phyloP scores from a whole-genome alignment of 768 basidiomycete species.

The Dendrothele bispora region DNA sequence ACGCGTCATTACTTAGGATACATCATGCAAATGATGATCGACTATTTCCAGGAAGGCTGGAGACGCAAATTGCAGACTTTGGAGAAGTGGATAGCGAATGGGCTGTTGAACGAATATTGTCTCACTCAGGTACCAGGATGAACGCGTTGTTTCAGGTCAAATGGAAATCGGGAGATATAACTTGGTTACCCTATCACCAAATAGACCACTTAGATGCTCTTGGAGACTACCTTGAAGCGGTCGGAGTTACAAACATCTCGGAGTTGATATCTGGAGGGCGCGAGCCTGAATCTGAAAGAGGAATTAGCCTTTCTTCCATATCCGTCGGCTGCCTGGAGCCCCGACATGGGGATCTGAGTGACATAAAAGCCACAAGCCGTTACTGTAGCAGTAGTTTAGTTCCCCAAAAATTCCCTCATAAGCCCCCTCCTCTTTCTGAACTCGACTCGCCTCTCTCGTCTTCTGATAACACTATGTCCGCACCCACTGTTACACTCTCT shows the following conservation, averaged over 20 bases:
- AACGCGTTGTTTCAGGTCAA: slow-evolving; percentile 7
- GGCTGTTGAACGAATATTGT: slow-evolving; percentile 9
- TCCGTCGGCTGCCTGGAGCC: background rate
- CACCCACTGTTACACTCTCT: background rate
- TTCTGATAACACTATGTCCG: background rate
- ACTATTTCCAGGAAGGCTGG: slow-evolving; percentile 28
- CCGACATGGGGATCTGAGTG: too few relatives aligned
- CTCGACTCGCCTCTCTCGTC: background rate
- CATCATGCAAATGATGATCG: slow-evolving; percentile 26
- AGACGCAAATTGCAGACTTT: slow-evolving; percentile 14
- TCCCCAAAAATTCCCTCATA: too few relatives aligned
- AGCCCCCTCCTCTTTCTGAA: too few relatives aligned
- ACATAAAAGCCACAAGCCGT: too few relatives aligned
- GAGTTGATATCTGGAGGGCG: background rate
- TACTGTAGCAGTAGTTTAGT: too few relatives aligned
- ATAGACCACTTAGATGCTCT: slow-evolving; percentile 20
- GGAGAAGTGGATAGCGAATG: slow-evolving; percentile 8
- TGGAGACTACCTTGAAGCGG: slow-evolving; percentile 23
- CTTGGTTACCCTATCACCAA: slow-evolving; percentile 23
- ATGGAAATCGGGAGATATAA: slow-evolving; percentile 16
- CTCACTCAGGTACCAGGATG: slow-evolving; percentile 7
- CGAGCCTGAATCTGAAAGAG: background rate
- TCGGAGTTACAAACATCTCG: slow-evolving; percentile 15
- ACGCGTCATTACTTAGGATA: slow-evolving; percentile 25
- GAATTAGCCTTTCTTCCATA: background rate